Evolutionary conservation across 2,329 filamentous ascomycete genomes (phyloP), one percentile per base, ranked within the genome.

Genomic region (Pseudocercospora fijiensis): DNA sequence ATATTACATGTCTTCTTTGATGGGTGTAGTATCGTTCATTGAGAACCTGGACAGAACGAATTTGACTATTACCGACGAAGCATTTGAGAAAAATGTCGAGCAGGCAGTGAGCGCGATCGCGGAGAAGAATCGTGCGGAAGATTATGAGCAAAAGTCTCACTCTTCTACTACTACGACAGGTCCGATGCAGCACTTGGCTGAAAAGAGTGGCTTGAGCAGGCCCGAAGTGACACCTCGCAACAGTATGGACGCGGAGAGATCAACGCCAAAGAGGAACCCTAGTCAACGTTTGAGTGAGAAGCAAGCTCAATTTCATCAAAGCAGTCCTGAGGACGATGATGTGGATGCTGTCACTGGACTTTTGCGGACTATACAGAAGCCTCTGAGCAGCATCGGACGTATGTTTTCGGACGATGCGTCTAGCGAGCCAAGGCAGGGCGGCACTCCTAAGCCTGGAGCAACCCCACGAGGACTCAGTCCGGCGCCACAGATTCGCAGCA

Each of bases 11-110:
- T 98, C 94, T 30, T 98, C 95, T 7, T 80, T 99, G 70, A 91
- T 94, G 88, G 95, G 95, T 59, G 95, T 92, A 43, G 89, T 99
- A 57, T 92, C 96, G 72, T 99, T 99, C 76, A 91, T 99, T 70
- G 95, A 99, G 79, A 96, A 91, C 65, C 88, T 99, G 78, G 95
- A 99, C 77, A 89, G 93, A 51, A 98, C 95, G 1, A 94, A 90
- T 26, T 80, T 99, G 7, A 98, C 95, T 0, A 95, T 99, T 58
- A 89, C 89, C 1, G 93, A 99, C 73, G 92, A 95, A 62, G 95
- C 98, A 41, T 99, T 99, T 73, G 95, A 99, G 76, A 86, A 86
- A 74, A 93, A 96, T 70, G 96, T 99, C n/a, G 95, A 99, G 79
- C 90, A 90, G 3, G 93, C 95, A 7, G 96, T 99, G 2, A 96